These are phyloP conservation scores for Stachybotrys echinatus DNA, from an alignment of 2,329 filamentous ascomycete species.

Conservation along the genomic window DNA sequence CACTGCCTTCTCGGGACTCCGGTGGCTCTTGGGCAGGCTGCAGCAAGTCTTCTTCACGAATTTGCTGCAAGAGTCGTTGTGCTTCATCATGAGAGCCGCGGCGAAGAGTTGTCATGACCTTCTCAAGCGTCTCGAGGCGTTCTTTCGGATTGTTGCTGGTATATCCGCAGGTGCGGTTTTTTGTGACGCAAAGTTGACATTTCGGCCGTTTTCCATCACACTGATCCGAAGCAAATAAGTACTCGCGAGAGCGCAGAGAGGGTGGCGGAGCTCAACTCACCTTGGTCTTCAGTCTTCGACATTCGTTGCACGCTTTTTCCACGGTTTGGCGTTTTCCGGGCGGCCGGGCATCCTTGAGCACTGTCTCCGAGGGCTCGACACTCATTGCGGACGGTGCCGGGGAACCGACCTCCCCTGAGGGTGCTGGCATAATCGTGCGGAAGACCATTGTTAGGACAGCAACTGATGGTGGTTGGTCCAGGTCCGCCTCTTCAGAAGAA, in stretches of 20 bases:
- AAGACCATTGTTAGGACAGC: too few species aligned
- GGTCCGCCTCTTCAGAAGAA: too few species aligned
- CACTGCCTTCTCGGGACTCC: background rate
- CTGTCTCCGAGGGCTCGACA: too few species aligned
- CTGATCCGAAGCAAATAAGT: background rate
- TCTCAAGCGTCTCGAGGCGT: background rate
- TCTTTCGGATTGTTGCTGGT: background rate
- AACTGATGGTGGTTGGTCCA: too few species aligned
- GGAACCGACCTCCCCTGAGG: too few species aligned
- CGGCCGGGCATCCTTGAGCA: too few species aligned
- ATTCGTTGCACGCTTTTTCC: background rate
- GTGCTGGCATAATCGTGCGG: too few species aligned
- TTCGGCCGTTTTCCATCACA: background rate
- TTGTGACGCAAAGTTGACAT: background rate
- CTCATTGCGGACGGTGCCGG: too few species aligned
- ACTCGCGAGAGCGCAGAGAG: background rate
- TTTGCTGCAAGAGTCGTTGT: background rate
- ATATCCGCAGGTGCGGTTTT: background rate
- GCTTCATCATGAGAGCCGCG: background rate
- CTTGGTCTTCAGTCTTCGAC: background rate
- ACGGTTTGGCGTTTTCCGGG: too few species aligned
- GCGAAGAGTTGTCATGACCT: background rate
- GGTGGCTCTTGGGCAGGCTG: background rate
- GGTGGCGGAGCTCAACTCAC: background rate
- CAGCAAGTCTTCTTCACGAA: background rate